Percentiles rank a stretch among this genome's conserved stretches.
phyloP scores from a whole-genome alignment of 345 rosid genomes.

The Salix exigua region DNA sequence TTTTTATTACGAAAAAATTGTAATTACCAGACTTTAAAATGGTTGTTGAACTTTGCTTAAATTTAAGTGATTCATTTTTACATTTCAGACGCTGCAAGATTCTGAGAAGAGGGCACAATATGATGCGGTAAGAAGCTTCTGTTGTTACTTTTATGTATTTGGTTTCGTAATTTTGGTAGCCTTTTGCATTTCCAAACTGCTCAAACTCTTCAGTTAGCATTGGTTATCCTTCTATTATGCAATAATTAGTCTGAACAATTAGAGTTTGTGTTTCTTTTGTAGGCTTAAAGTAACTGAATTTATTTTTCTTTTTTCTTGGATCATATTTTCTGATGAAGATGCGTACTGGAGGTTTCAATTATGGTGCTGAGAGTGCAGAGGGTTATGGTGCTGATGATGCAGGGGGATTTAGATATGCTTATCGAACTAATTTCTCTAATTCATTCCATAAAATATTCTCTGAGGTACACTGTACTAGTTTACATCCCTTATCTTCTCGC shows the following conservation, averaged over 20 bases:
- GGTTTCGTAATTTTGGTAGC: background rate
- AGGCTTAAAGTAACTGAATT: constrained; percentile 13
- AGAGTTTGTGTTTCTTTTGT: background rate
- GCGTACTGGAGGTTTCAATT: constrained; percentile 43
- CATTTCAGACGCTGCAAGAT: constrained; percentile 60
- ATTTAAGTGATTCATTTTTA: background rate
- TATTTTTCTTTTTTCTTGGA: background rate
- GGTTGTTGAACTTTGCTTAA: background rate
- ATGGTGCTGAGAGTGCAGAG: constrained; percentile 21
- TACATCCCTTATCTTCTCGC: constrained; percentile 1
- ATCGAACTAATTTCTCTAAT: constrained; percentile 64
- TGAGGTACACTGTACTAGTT: constrained; percentile 45
- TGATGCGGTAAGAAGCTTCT: constrained; percentile 43
- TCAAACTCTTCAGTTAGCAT: background rate
- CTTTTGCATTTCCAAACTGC: background rate
- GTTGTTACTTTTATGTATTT: background rate
- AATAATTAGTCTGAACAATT: background rate
- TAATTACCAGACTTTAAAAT: too few relatives aligned
- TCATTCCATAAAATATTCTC: constrained; percentile 86
- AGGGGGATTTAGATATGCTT: constrained; percentile 50
- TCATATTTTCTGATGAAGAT: constrained; percentile 30
- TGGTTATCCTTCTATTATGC: background rate
- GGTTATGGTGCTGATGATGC: constrained; percentile 22
- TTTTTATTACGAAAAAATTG: background rate
- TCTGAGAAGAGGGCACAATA: constrained; percentile 64